These are phyloP conservation scores for Ramularia collo-cygni DNA, from an alignment of 2,329 filamentous ascomycete genomes.

Conservation along the genomic window DNA sequence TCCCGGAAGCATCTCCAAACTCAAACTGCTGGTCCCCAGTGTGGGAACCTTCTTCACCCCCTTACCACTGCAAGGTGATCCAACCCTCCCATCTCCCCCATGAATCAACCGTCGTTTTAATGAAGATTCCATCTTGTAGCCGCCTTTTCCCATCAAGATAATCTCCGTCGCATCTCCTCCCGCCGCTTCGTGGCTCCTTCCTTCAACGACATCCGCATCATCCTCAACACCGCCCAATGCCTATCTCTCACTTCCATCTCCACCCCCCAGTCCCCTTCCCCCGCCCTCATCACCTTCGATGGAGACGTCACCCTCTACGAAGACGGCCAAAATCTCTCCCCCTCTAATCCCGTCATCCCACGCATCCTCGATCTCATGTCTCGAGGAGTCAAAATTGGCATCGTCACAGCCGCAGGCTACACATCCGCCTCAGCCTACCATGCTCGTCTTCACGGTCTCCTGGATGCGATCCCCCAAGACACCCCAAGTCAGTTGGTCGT, in stretches of 20 bases:
- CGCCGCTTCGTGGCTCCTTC: conserved; percentile 90
- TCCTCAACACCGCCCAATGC: conserved; percentile 30
- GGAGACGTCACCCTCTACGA: conserved; percentile 92
- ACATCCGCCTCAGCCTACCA: conserved; percentile 61
- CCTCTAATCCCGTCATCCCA: conserved; percentile 68
- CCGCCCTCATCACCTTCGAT: conserved; percentile 77
- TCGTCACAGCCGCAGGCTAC: conserved; percentile 95
- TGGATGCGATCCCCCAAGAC: conserved; percentile 64
- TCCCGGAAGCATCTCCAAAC: conserved; percentile 60
- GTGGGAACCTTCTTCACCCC: conserved; percentile 93
- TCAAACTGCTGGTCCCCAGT: conserved; percentile 83
- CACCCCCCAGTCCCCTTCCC: too few relatives aligned
- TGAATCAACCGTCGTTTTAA: too few relatives aligned
- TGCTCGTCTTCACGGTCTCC: conserved; percentile 73
- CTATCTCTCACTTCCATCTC: too few relatives aligned
- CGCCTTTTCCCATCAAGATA: conserved; percentile 76
- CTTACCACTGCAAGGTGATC: conserved; percentile 72
- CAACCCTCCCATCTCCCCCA: too few relatives aligned
- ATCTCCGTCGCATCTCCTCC: conserved; percentile 76
- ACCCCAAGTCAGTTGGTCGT: conserved; percentile 66
- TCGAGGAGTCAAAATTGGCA: conserved; percentile 77
- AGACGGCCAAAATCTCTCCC: conserved; percentile 70
- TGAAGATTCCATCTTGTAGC: too few relatives aligned
- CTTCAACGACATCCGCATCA: conserved; percentile 91
- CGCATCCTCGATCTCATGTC: conserved; percentile 63